These are phyloP conservation scores for Claviceps cyperi DNA, from an alignment of 2,329 filamentous ascomycete species.

Conservation along the genomic window DNA sequence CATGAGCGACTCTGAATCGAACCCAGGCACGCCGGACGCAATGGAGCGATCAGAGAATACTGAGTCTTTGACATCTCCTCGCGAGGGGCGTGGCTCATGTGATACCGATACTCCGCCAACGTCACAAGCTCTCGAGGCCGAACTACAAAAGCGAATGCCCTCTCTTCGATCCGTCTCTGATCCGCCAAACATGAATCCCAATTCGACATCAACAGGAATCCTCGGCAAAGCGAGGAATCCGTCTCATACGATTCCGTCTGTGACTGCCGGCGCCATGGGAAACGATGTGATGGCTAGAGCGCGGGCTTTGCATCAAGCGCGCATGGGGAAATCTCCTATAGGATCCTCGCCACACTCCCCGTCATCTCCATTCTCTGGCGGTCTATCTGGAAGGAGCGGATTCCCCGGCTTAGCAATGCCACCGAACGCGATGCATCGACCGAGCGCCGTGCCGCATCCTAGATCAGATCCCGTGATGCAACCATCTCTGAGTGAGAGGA, in stretches of 20 bases:
- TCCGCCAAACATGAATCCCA: conserved; percentile 53
- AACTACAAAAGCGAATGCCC: conserved; percentile 35
- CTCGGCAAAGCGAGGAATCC: conserved; percentile 51
- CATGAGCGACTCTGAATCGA: conserved; percentile 20
- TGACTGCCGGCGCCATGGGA: conserved; percentile 19
- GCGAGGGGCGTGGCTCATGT: conserved; percentile 20
- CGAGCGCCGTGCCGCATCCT: conserved; percentile 32
- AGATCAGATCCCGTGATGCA: conserved; percentile 40
- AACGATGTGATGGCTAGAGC: conserved; percentile 33
- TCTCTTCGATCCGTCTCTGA: conserved; percentile 47
- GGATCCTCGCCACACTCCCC: conserved; percentile 17
- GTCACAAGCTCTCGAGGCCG: conserved; percentile 23
- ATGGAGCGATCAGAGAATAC: conserved; percentile 18
- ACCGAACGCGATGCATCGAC: conserved; percentile 26
- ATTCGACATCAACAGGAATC: conserved; percentile 72
- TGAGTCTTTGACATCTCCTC: conserved; percentile 27
- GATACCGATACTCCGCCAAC: conserved; percentile 18
- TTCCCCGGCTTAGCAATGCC: conserved; percentile 30
- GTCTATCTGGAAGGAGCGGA: conserved; percentile 25
- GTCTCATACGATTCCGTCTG: conserved; percentile 23
- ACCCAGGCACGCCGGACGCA: conserved; percentile 34
- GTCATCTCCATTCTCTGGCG: conserved; percentile 18
- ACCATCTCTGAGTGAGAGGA: conserved; percentile 51
- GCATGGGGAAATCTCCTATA: conserved; percentile 25
- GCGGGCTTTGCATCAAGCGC: conserved; percentile 30